Base-by-base conservation (phyloP, 1,284 basidiomycete species). In the Melampsora larici-populina region DNA sequence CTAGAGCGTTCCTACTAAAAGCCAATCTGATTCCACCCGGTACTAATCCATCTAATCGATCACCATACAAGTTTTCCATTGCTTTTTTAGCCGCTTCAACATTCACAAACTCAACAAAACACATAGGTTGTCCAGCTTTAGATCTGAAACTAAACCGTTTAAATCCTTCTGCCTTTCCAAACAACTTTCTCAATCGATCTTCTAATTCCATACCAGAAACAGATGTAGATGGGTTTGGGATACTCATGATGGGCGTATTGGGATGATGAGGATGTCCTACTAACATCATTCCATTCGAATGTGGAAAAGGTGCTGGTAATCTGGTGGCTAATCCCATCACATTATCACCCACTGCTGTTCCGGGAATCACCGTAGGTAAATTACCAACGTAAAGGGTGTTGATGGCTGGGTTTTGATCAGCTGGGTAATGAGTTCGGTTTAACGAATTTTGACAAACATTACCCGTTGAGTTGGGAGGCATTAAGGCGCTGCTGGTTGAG, bases 71-170 rank as follows among this genome's bases (percentile, higher is more conserved):
- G 68, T 95, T 92, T 79, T 90, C 89, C 83, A 98, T 87, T 18
- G 94, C 92, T 83, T 89, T 90, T 4, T 92, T 90, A 2, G 95
- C 96, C 81, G 87, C 89, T 13, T 87, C 85, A 29, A 97, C 93
- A 83, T 94, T 93, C 80, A 96, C 93, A 81, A 97, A 98, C 90
- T 96, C 83, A 62, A 83, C 81, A 84, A 97, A 97, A 84, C 94
- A 97, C 95, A 97, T 97, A 4, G 94, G 94, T 1, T 94, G 93
- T 81, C 94, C 95, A 82, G 89, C 92, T 87, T 99, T 99, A 83
- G 96, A 93, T 78, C 94, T 88, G 87, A 94, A 98, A 81, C 91
- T 94, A 81, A 99, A 88, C 82, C 95, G 92, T 78, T 93, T 90
- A 85, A 90, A 99, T 4, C 95, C 95, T 0, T 89, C 88, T 60